Evolutionary conservation across 495 filamentous ascomycete species (phyloP), one percentile per base, ranked within the genome.

Genomic region (Tuber melanosporum): DNA sequence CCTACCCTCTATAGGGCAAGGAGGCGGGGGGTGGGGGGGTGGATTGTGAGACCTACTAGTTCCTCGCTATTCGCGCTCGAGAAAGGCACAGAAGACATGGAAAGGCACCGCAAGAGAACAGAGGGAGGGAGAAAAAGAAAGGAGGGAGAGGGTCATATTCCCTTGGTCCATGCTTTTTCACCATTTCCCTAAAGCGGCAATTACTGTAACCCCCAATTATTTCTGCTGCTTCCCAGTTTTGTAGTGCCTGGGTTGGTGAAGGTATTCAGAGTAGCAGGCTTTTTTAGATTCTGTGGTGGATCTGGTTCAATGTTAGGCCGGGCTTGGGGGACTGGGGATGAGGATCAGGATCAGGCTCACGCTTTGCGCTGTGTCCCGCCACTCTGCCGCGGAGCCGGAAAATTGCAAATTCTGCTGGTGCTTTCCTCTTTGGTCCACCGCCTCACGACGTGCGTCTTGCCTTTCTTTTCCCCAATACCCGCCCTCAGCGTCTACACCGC

Each of bases 401-500:
- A 32, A 26, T 66, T 66, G 57, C 57, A 66, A 66, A 66, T 77
- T 42, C 71, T 77, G 62, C 57, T 44, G 42, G 49, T 75, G 41
- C 39, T 39, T 45, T 66, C 46, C 70, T 52, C 43, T 75, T 70
- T 75, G 71, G 44, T 70, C 52, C 73, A 72, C 70, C 49, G 66
- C 70, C 69, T 39, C 49, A 17, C n/a, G 70, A 15, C 73, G 8
- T 74, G 26, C 19, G 10, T 74, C 39, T 73, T 76, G 39, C 57
- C 78, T 9, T 46, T 76, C 77, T 43, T 76, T 79, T 79, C 76
- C 57, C 73, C 71, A 52, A 78, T 76, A 73, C 78, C 78, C 77
- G 57, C 57, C 78, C 73, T 47, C 73, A 80, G 78, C 78, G 78
- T 80, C 66, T 80, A 80, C 78, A 79, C 78, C 78, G 78, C 78